Conservation (phyloP, 257 asterid genomes). For the Capsicum chinense region DNA sequence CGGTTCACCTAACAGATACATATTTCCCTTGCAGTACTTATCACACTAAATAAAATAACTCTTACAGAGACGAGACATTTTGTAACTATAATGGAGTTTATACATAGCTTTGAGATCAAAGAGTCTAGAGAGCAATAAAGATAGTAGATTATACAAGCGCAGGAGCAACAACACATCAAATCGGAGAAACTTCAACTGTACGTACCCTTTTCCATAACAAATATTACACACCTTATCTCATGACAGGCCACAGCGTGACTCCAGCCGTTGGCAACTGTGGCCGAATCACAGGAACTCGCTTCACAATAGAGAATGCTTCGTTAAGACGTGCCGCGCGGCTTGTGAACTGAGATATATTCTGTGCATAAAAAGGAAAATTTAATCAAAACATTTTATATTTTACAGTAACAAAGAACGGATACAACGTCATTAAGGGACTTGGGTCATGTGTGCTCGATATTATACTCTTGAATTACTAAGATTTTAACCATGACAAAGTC, state of each 20-base stretch:
- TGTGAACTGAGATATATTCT: slow-evolving; percentile 93
- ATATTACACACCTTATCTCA: slow-evolving; percentile 54
- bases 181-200: background rate
- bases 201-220: slow-evolving; percentile 36
- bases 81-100: background rate
- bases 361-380: slow-evolving; percentile 34
- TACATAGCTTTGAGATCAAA: slow-evolving; percentile 14
- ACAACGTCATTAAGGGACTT: too few species aligned
- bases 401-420: too few species aligned
- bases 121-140: background rate
- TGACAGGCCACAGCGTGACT: slow-evolving; percentile 63
- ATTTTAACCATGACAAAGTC: too few species aligned
- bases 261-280: slow-evolving; percentile 81
- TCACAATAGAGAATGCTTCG: slow-evolving; percentile 91
- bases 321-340: slow-evolving; percentile 90
- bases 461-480: too few species aligned
- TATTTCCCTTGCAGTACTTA: too few species aligned
- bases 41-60: too few species aligned
- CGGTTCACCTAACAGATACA: too few species aligned
- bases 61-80: background rate
- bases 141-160: background rate
- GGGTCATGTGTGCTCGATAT: too few species aligned
- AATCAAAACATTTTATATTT: too few species aligned
- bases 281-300: slow-evolving; percentile 82
- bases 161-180: background rate